phyloP scores from a whole-genome alignment of 805 yeast genomes.

The Jamesozyma rosinii region DNA sequence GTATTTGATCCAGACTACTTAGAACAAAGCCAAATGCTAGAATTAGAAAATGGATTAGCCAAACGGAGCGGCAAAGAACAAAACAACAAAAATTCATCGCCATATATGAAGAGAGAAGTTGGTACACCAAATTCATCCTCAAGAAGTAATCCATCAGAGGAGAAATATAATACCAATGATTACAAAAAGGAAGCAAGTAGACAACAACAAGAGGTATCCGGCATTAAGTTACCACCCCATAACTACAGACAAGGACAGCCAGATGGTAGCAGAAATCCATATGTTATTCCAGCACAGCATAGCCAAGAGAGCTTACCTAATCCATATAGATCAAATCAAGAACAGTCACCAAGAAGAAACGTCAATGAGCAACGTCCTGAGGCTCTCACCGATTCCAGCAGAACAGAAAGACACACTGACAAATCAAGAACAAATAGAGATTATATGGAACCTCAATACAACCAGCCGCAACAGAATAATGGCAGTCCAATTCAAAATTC shows the following conservation, averaged over 20 bases:
- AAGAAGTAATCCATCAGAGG: not conserved
- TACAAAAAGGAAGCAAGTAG: not conserved
- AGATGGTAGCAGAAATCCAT: not conserved
- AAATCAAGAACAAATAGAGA: not conserved
- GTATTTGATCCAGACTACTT: slow-evolving; percentile 24
- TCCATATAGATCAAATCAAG: not conserved
- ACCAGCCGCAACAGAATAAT: not conserved
- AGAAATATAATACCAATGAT: not conserved
- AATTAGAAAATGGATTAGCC: slow-evolving; percentile 4
- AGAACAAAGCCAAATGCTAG: slow-evolving; percentile 16
- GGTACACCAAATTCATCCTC: not conserved
- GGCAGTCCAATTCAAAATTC: not conserved
- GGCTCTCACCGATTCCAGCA: not conserved
- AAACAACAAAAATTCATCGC: not conserved
- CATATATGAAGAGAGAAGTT: not conserved
- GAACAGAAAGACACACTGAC: too few species aligned
- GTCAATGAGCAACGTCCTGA: not conserved
- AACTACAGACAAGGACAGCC: not conserved
- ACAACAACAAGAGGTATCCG: slow-evolving; percentile 2
- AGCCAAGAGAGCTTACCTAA: not conserved
- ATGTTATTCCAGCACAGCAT: not conserved
- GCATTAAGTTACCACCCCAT: slow-evolving; percentile 3
- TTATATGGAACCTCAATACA: not conserved
- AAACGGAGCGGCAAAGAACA: not conserved
- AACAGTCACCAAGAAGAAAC: not conserved